Base-by-base conservation (phyloP, 2,329 filamentous ascomycete species). In the Pseudogymnoascus sp. region DNA sequence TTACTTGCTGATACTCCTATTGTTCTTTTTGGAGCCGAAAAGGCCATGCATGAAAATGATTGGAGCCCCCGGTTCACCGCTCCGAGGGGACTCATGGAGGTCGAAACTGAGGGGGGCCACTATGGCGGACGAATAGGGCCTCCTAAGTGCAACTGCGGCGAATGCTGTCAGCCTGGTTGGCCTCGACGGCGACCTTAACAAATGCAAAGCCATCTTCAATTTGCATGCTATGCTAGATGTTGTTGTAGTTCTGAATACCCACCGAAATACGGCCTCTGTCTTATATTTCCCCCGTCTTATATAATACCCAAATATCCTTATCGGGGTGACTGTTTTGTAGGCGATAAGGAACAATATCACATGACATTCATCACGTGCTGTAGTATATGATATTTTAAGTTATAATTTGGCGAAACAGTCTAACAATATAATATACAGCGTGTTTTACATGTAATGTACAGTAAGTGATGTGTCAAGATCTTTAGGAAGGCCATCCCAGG, bases 21-120 rank as follows among this genome's bases (percentile, higher is more conserved):
- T 96, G 72, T 97, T 97, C 76, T 90, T 91, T 76, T 95, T 96
- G 35, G 90, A 96, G 18, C 92, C 92, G 69, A 97, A 96, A 9
- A 97, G 79, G 1, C 94, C 92, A 71, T 97, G 92, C 69, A 97
- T 83, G 65, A 97, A 88, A 63, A 97, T 74, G 64, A 97, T 90
- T 1, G 92, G 89, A 37, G 75, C 68, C 33, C 73, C 71, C 62
- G 75, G 73, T 68, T 77, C 71, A 59, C 73, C 69, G 23, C 74
- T 71, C 10, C 18, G 55, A 1, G 65, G 60, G n/a, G 87, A 83
- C 67, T 81, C 75, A 69, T 90, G 84, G 41, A 88, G 75, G 67
- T 90, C 86, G 71, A 82, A 90, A 1, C 80, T 80, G 34, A 91
- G 74, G n/a, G 45, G 45, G 10, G 26, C 18, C 30, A 52, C 45